Evolutionary conservation across 129 eudicot genomes (phyloP).

Genomic region (Helianthus tuberosus): DNA sequence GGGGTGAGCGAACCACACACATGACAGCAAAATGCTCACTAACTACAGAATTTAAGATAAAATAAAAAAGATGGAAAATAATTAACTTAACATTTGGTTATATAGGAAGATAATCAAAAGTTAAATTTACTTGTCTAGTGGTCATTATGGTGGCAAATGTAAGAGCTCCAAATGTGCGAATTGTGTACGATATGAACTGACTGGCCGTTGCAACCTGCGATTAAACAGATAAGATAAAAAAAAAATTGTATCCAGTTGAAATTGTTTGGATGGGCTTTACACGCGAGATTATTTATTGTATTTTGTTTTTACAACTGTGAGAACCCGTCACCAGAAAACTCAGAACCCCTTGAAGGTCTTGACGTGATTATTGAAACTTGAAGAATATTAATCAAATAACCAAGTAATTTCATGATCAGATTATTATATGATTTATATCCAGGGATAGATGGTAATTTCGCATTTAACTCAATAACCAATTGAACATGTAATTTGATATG

Average conservation of each 20-base stretch:
- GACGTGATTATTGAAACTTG: background rate
- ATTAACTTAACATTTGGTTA: background rate
- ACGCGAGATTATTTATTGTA: no score
- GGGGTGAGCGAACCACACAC: slow-evolving; percentile 94
- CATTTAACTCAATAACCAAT: background rate
- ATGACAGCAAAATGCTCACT: slow-evolving; percentile 89
- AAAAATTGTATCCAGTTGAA: background rate
- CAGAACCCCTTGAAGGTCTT: no score
- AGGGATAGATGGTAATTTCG: background rate
- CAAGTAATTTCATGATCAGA: background rate
- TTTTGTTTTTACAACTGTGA: no score
- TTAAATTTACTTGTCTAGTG: slow-evolving; percentile 79
- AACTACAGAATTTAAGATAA: slow-evolving; percentile 42
- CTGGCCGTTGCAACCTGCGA: slow-evolving; percentile 95
- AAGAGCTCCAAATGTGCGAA: slow-evolving; percentile 94
- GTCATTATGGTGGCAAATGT: slow-evolving; percentile 98
- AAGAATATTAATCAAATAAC: background rate
- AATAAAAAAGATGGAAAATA: background rate
- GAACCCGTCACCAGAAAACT: no score
- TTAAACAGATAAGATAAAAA: background rate
- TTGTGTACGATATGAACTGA: slow-evolving; percentile 94
- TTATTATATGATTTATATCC: background rate
- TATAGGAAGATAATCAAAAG: background rate
- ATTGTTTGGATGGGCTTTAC: background rate
- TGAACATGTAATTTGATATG: background rate